phyloP scores from a whole-genome alignment of 495 filamentous ascomycete genomes.

The Neurospora sp. region DNA sequence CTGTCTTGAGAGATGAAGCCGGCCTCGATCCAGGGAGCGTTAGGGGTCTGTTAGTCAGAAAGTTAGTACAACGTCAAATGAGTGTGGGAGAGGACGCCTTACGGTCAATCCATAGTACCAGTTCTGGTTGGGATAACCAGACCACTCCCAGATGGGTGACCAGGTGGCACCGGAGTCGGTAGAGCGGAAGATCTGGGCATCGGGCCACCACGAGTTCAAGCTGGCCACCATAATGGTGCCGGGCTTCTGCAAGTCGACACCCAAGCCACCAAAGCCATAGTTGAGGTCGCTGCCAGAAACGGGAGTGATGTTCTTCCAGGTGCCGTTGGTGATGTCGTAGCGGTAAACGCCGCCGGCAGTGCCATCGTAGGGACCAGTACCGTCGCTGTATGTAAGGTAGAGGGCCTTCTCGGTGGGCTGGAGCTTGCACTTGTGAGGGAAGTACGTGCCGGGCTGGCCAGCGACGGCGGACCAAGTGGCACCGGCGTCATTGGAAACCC shows the following conservation, averaged over 20 bases:
- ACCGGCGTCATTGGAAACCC: constrained; percentile 44
- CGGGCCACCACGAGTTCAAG: constrained; percentile 51
- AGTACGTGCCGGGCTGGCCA: constrained; percentile 39
- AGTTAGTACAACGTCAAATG: constrained; percentile 17
- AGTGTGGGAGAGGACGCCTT: constrained; percentile 13
- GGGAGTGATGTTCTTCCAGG: constrained; percentile 48
- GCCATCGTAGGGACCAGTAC: constrained; percentile 47
- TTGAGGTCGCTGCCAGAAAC: constrained; percentile 29
- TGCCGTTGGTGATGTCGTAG: constrained; percentile 38
- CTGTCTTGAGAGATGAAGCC: constrained; percentile 36
- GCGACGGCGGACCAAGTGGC: constrained; percentile 39
- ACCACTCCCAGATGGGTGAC: constrained; percentile 44
- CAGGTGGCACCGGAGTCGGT: constrained; percentile 44
- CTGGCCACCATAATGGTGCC: constrained; percentile 46
- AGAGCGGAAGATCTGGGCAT: constrained; percentile 45
- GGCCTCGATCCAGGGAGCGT: constrained; percentile 39
- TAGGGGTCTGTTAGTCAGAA: constrained; percentile 19
- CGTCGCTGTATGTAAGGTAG: constrained; percentile 47
- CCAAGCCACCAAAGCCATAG: constrained; percentile 48
- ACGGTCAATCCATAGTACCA: constrained; percentile 33
- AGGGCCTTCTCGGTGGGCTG: constrained; percentile 44
- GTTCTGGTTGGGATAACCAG: constrained; percentile 35
- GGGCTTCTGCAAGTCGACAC: constrained; percentile 43
- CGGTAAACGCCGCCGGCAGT: constrained; percentile 40
- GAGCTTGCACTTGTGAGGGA: constrained; percentile 47